phyloP scores from a whole-genome alignment of 495 filamentous ascomycete species.

The Niebla homalea region DNA sequence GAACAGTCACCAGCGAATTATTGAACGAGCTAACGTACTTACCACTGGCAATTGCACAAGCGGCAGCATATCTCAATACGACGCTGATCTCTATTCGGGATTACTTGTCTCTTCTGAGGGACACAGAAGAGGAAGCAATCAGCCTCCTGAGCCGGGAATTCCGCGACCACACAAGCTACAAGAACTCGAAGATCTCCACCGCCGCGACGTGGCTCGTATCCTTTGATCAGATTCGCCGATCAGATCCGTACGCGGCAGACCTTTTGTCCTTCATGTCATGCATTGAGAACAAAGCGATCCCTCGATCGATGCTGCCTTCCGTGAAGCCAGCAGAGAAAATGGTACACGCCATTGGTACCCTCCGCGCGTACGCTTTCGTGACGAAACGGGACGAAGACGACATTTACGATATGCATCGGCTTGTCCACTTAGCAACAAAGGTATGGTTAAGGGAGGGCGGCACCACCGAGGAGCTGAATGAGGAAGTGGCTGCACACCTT shows the following conservation, averaged over 20 bases:
- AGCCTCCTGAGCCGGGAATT: slow-evolving; percentile 32
- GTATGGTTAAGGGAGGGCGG: slow-evolving; percentile 20
- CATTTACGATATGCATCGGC: slow-evolving; percentile 92
- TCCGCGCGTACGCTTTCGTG: slow-evolving; percentile 25
- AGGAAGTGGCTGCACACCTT: slow-evolving; percentile 8
- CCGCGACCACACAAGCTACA: slow-evolving; percentile 27
- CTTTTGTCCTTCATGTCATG: slow-evolving; percentile 30
- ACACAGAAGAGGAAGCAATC: slow-evolving; percentile 24
- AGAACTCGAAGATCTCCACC: slow-evolving; percentile 19
- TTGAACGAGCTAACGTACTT: slow-evolving; percentile 22
- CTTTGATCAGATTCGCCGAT: slow-evolving; percentile 30
- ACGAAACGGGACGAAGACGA: slow-evolving; percentile 51
- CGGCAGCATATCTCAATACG: slow-evolving; percentile 29
- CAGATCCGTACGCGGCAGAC: slow-evolving; percentile 23
- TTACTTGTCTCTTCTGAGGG: slow-evolving; percentile 30
- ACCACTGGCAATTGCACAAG: slow-evolving; percentile 31
- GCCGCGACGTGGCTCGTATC: slow-evolving; percentile 39
- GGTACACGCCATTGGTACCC: slow-evolving; percentile 20
- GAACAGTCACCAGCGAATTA: slow-evolving; percentile 8
- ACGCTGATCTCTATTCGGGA: slow-evolving; percentile 23
- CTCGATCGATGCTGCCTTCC: slow-evolving; percentile 12
- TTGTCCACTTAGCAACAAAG: slow-evolving; percentile 47
- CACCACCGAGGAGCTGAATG: slow-evolving; percentile 1
- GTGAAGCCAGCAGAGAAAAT: slow-evolving; percentile 4
- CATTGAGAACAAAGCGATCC: slow-evolving; percentile 29